phyloP scores from a whole-genome alignment of 345 rosid genomes.

The Cardamine chenopodiifolia region DNA sequence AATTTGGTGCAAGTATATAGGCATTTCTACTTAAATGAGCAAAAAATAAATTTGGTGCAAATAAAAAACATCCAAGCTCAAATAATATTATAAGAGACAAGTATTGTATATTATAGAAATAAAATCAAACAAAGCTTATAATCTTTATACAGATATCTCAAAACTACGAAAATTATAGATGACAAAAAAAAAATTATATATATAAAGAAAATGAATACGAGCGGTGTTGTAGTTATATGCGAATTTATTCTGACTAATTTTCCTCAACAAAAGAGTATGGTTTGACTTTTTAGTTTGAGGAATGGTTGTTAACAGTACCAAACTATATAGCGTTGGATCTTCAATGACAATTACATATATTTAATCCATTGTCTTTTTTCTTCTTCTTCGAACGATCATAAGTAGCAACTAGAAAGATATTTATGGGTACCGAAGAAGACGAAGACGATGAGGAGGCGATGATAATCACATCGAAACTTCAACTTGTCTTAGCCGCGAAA shows the following conservation, averaged over 20 bases:
- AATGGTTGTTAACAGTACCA: constrained; percentile 6
- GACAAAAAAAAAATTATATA: not conserved
- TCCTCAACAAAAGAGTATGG: constrained; percentile 36
- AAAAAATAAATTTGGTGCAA: not conserved
- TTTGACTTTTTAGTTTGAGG: constrained; percentile 31
- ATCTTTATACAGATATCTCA: too few relatives aligned
- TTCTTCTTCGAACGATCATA: constrained; percentile 7
- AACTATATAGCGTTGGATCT: constrained; percentile 4
- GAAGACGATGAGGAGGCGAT: constrained; percentile 8
- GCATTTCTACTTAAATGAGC: not conserved
- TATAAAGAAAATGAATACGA: not conserved
- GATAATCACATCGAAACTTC: constrained; percentile 44
- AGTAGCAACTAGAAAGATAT: not conserved
- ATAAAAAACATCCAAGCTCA: not conserved
- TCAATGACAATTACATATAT: constrained; percentile 13
- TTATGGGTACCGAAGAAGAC: constrained; percentile 40
- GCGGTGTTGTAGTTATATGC: constrained; percentile 4
- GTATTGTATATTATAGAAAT: not conserved
- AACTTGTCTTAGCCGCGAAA: constrained; percentile 38
- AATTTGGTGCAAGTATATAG: not conserved
- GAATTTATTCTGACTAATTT: constrained; percentile 26
- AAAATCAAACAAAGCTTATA: not conserved
- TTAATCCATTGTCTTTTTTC: constrained; percentile 17
- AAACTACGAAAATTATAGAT: not conserved
- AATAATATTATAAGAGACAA: not conserved